Evolutionary conservation across 352 stramenopile species (phyloP), one percentile per base, ranked within the genome.

Genomic region (Phytopythium oedochilum): DNA sequence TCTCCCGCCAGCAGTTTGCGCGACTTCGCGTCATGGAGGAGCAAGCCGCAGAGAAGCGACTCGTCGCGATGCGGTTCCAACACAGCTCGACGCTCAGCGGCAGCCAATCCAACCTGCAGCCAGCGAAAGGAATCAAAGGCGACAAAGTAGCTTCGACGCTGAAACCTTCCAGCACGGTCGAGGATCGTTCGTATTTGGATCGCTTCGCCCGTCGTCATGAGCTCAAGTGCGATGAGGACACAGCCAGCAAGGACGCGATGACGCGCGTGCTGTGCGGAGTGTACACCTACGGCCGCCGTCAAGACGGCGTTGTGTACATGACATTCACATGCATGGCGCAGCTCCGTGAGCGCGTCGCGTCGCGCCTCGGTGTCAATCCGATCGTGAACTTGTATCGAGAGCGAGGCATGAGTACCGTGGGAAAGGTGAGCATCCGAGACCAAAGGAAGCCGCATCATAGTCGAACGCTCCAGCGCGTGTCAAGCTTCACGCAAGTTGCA

Each of bases 331-430:
- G 72, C 2, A 31, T 87, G 1, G 29, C 25, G 5, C 74, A 89
- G 28, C 59, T 89, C 9, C 63, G 78, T 35, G 57, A 66, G 11
- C 67, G 64, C 14, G 53, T 73, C 42, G 46, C 55, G 36, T n/a
- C 35, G 12, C 65, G 58, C 11, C 68, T 86, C 66, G 26, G 25
- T 0, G 56, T 73, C 26, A 4, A 53, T 4, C 40, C 66, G 7
- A 38, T 83, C 9, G 44, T 64, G 15, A 75, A 73, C 47, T 31
- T 88, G 6, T 88, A 88, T 59, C 74, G 74, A 39, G 79, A 88
- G 45, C 61, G 50, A n/a, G 23, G 40, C 23, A 22, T 31, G 15
- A 20, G 20, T 5, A 11, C 39, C 6, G n/a, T 22, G 11, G 17
- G 7, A 3, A 11, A 14, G 1, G n/a, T n/a, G 10, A 26, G 10